A percentile compares a stretch with the other conserved stretches of the same genome.
Conservation (phyloP, 2,329 filamentous ascomycete species). For the Verticillium longisporum region DNA sequence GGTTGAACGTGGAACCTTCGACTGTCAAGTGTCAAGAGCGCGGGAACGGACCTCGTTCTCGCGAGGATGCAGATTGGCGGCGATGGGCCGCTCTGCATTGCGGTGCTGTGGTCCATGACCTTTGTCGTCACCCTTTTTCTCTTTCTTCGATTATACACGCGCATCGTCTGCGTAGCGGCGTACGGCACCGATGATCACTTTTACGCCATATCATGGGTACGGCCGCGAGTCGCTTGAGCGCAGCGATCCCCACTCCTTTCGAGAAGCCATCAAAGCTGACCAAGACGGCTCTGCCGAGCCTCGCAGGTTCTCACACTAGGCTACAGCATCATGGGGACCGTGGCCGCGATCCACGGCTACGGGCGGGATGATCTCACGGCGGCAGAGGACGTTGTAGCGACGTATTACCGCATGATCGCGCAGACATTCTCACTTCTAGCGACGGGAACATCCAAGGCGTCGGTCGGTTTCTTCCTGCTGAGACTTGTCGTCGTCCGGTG, state of each 20-base stretch:
- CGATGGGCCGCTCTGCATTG: slow-evolving; percentile 1
- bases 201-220: slow-evolving; percentile 21
- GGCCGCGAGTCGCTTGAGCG: too few species aligned
- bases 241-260: not conserved
- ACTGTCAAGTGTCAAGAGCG: not conserved
- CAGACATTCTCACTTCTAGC: slow-evolving; percentile 29
- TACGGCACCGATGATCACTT: slow-evolving; percentile 27
- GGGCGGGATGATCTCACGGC: not conserved
- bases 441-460: slow-evolving; percentile 30
- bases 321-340: not conserved
- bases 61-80: not conserved
- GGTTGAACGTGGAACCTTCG: too few species aligned
- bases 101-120: slow-evolving; percentile 16
- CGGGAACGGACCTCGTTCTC: not conserved
- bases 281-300: not conserved
- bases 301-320: not conserved
- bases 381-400: slow-evolving; percentile 16
- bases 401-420: slow-evolving; percentile 23
- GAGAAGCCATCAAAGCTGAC: not conserved
- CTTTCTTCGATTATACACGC: slow-evolving; percentile 26
- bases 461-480: slow-evolving; percentile 30
- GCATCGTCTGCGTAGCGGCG: slow-evolving; percentile 18
- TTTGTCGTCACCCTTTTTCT: slow-evolving; percentile 19
- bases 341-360: not conserved
- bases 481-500: slow-evolving; percentile 25